phyloP scores from a whole-genome alignment of 1,139 yeast genomes.

The Yamadazyma trypodendri region DNA sequence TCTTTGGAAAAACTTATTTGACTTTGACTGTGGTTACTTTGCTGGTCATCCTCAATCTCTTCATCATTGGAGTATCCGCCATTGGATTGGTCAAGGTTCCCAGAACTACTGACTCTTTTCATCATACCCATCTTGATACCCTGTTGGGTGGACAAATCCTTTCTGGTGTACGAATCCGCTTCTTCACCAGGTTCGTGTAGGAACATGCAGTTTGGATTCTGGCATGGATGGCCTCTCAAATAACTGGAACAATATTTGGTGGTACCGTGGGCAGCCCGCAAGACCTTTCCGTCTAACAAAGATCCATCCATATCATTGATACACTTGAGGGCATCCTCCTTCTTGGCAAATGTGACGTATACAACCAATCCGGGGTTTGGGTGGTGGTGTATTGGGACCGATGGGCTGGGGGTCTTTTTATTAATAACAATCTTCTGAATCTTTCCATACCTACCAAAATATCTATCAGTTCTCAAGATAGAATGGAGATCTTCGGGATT shows the following conservation, averaged over 20 bases:
- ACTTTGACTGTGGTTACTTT: conserved; percentile 6
- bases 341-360: conserved; percentile 87
- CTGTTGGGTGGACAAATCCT: conserved; percentile 83
- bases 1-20: conserved; percentile 3
- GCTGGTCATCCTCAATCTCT: conserved; percentile 13
- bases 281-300: conserved; percentile 80
- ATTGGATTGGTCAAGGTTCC: conserved; percentile 11
- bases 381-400: conserved; percentile 33
- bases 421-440: conserved; percentile 93
- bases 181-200: conserved; percentile 99
- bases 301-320: conserved; percentile 94
- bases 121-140: conserved; percentile 60
- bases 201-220: conserved; percentile 98
- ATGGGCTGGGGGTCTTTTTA: conserved; percentile 58
- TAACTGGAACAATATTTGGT: conserved; percentile 97
- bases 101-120: conserved; percentile 20
- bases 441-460: conserved; percentile 97
- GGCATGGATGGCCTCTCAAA: conserved; percentile 92
- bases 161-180: conserved; percentile 93
- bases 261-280: conserved; percentile 96
- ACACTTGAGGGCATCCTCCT: conserved; percentile 93
- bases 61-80: conserved; percentile 12
- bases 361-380: conserved; percentile 85
- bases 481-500: conserved; percentile 87
- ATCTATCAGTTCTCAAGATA: conserved; percentile 82